phyloP scores from a whole-genome alignment of 1,139 yeast species.

The Debaryomyces robertsiae region DNA sequence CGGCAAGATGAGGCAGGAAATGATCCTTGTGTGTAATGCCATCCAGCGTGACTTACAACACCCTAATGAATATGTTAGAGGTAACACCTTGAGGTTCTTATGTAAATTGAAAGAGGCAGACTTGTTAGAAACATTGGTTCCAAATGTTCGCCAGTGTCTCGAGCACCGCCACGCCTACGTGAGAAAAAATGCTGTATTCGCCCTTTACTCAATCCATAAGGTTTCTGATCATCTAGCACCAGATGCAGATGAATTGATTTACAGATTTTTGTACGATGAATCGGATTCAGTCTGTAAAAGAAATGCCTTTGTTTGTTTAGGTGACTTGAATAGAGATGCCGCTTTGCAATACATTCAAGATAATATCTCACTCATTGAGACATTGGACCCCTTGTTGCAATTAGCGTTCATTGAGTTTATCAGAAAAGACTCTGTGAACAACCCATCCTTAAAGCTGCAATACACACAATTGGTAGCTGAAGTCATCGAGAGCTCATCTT shows the following conservation, averaged over 20 bases:
- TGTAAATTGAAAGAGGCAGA: slow-evolving; percentile 92
- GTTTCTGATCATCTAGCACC: slow-evolving; percentile 89
- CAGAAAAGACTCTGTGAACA: slow-evolving; percentile 70
- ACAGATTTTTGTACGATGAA: slow-evolving; percentile 75
- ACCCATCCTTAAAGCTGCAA: slow-evolving; percentile 66
- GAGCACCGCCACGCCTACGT: slow-evolving; percentile 98
- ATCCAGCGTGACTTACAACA: slow-evolving; percentile 97
- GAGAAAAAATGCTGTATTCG: slow-evolving; percentile 94
- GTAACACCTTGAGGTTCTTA: slow-evolving; percentile 89
- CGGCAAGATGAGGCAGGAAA: slow-evolving; percentile 95
- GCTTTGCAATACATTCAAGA: slow-evolving; percentile 83
- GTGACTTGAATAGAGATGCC: slow-evolving; percentile 79
- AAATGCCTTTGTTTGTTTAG: slow-evolving; percentile 89
- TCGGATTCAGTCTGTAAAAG: slow-evolving; percentile 93
- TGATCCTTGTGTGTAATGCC: slow-evolving; percentile 98
- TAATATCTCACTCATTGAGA: slow-evolving; percentile 60
- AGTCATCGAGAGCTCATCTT: slow-evolving; percentile 66
- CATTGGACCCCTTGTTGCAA: slow-evolving; percentile 85
- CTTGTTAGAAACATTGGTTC: slow-evolving; percentile 91
- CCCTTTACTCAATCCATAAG: slow-evolving; percentile 78
- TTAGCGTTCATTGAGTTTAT: slow-evolving; percentile 90
- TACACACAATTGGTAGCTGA: slow-evolving; percentile 75
- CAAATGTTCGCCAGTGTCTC: slow-evolving; percentile 86
- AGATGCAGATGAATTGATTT: slow-evolving; percentile 86
- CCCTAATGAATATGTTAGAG: slow-evolving; percentile 96